These are phyloP conservation scores for Aspergillus saccharolyticus DNA, from an alignment of 495 filamentous ascomycete species.

Conservation along the genomic window DNA sequence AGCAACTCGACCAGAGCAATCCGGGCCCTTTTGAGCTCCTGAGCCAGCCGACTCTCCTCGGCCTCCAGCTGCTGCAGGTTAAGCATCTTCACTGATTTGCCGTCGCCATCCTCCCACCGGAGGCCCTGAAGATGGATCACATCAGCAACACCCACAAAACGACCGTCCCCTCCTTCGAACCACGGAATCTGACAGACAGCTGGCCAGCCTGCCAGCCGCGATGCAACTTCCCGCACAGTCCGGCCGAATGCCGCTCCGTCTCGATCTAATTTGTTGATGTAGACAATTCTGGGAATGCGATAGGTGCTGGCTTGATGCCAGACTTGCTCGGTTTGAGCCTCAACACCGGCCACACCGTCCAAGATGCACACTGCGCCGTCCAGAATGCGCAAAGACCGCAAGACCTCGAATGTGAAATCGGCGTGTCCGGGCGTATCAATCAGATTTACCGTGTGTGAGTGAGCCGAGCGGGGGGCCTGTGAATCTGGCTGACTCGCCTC, in stretches of 20 bases:
- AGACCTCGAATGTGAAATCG: slow-evolving; percentile 97
- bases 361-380: slow-evolving; percentile 96
- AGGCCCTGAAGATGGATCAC: slow-evolving; percentile 57
- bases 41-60: slow-evolving; percentile 50
- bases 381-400: slow-evolving; percentile 85
- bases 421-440: slow-evolving; percentile 98
- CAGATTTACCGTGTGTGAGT: slow-evolving; percentile 75
- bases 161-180: slow-evolving; percentile 70
- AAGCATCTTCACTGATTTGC: slow-evolving; percentile 53
- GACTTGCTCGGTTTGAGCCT: slow-evolving; percentile 96
- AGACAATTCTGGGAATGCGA: slow-evolving; percentile 79
- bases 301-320: slow-evolving; percentile 88
- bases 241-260: slow-evolving; percentile 86
- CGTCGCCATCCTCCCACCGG: slow-evolving; percentile 57
- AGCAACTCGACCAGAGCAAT: slow-evolving; percentile 73
- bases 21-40: slow-evolving; percentile 73
- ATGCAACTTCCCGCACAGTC: slow-evolving; percentile 79
- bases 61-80: slow-evolving; percentile 46
- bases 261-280: slow-evolving; percentile 93
- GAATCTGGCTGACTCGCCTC: slow-evolving; percentile 15
- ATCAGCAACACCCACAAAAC: slow-evolving; percentile 79
- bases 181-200: slow-evolving; percentile 93
- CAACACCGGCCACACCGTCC: slow-evolving; percentile 94
- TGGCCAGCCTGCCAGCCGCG: slow-evolving; percentile 75
- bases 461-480: slow-evolving; percentile 29